Percentiles rank a stretch among this genome's conserved stretches.
Conservation (phyloP, 2,329 filamentous ascomycete genomes). For the Clarireedia hainanense region DNA sequence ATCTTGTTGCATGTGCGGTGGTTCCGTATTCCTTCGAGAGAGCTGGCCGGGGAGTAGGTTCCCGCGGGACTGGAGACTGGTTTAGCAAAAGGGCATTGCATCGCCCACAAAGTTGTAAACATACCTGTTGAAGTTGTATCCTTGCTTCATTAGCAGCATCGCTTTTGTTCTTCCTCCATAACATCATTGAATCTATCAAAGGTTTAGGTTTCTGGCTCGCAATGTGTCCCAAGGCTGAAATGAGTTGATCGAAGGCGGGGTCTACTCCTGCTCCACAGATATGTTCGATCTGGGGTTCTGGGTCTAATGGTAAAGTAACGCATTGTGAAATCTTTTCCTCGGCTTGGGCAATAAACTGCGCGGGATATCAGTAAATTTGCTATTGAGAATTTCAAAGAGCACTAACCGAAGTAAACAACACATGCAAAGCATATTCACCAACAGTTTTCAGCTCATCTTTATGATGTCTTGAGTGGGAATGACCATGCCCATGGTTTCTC, state of each 20-base stretch:
- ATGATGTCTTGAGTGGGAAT: slow-evolving; percentile 53
- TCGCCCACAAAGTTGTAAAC: neutral
- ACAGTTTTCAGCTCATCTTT: slow-evolving; percentile 81
- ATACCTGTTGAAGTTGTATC: slow-evolving; percentile 45
- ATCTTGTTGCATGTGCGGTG: slow-evolving; percentile 29
- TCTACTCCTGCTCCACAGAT: slow-evolving; percentile 90
- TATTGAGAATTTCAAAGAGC: slow-evolving; percentile 5
- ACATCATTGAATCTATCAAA: slow-evolving; percentile 93
- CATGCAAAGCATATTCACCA: slow-evolving; percentile 95
- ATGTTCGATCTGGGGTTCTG: slow-evolving; percentile 76
- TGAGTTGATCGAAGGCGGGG: slow-evolving; percentile 84
- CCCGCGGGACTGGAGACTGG: slow-evolving; percentile 15
- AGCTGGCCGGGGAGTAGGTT: slow-evolving; percentile 31
- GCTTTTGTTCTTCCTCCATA: slow-evolving; percentile 94
- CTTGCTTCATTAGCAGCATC: slow-evolving; percentile 72
- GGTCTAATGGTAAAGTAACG: slow-evolving; percentile 69
- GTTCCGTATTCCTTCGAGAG: slow-evolving; percentile 68
- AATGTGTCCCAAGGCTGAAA: slow-evolving; percentile 88
- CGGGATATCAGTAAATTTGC: slow-evolving; percentile 23
- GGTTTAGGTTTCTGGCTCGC: slow-evolving; percentile 90
- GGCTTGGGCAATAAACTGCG: slow-evolving; percentile 84
- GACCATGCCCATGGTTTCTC: slow-evolving; percentile 65
- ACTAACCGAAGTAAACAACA: slow-evolving; percentile 83
- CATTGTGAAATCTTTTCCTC: slow-evolving; percentile 92
- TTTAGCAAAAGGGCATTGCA: slow-evolving; percentile 4